A percentile compares a stretch with the other conserved stretches of the same genome.
These are phyloP conservation scores for Populus pruinosa DNA, from an alignment of 345 rosid species.

Conservation along the genomic window DNA sequence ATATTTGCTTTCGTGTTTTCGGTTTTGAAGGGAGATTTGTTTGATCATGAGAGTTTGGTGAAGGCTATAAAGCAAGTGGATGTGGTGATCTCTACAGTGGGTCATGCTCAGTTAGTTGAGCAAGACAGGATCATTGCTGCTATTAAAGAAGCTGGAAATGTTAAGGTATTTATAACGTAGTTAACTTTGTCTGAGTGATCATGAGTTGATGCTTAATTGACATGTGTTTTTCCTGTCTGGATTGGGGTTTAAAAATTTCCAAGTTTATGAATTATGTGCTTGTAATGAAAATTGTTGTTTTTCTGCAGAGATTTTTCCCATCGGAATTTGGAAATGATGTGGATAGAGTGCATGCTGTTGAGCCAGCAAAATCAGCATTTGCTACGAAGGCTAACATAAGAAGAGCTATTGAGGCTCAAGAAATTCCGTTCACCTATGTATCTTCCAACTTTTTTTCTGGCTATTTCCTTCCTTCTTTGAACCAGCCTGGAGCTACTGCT, in stretches of 20 bases:
- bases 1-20: not conserved
- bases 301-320: slow-evolving; percentile 55
- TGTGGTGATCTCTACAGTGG: slow-evolving; percentile 73
- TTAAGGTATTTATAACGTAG: slow-evolving; percentile 45
- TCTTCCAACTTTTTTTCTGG: slow-evolving; percentile 47
- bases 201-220: no score
- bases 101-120: slow-evolving; percentile 46
- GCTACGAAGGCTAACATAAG: slow-evolving; percentile 42
- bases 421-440: slow-evolving; percentile 56
- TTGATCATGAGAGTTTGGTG: slow-evolving; percentile 66
- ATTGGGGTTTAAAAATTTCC: not conserved
- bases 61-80: slow-evolving; percentile 70
- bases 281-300: not conserved
- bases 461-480: slow-evolving; percentile 40
- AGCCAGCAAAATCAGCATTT: slow-evolving; percentile 50
- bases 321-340: slow-evolving; percentile 69
- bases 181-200: not conserved
- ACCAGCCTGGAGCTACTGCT: slow-evolving; percentile 44
- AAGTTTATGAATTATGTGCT: not conserved
- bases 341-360: slow-evolving; percentile 49
- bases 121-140: slow-evolving; percentile 78
- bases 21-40: slow-evolving; percentile 47
- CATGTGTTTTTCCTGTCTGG: no score
- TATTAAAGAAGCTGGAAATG: slow-evolving; percentile 78
- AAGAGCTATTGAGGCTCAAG: slow-evolving; percentile 51